Conservation (phyloP, 768 basidiomycete genomes). For the Serendipita sp. region DNA sequence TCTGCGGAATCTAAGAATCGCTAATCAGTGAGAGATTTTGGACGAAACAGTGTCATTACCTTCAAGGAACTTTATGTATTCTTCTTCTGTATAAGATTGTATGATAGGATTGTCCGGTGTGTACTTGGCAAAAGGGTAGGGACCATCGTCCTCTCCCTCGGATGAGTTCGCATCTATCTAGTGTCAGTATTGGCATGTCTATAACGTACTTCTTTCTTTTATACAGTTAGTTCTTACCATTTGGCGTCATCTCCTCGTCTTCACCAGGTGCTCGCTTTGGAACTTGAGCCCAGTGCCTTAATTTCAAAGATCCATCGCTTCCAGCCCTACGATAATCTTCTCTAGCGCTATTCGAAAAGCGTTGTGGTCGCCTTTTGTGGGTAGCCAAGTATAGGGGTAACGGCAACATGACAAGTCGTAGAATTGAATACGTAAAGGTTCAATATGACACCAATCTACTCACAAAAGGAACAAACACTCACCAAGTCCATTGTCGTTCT, state of each 20-base stretch:
- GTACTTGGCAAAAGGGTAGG: slow-evolving; percentile 68
- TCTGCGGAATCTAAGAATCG: slow-evolving; percentile 27
- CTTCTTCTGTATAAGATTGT: slow-evolving; percentile 68
- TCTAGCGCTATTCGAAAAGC: slow-evolving; percentile 60
- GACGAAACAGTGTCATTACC: slow-evolving; percentile 26
- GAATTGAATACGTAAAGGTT: background rate
- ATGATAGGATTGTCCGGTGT: slow-evolving; percentile 34
- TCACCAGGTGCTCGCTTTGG: slow-evolving; percentile 20
- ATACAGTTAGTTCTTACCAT: slow-evolving; percentile 19
- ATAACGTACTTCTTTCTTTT: slow-evolving; percentile 22
- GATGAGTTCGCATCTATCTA: slow-evolving; percentile 1
- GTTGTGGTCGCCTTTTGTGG: slow-evolving; percentile 51
- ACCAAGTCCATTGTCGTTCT: background rate
- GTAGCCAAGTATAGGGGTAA: background rate
- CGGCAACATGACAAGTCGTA: background rate
- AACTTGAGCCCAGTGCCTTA: too few relatives aligned
- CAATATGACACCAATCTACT: background rate
- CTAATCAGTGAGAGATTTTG: background rate
- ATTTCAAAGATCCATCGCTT: too few relatives aligned
- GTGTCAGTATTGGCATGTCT: background rate
- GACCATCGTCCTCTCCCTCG: slow-evolving; percentile 8
- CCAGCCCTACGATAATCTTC: slow-evolving; percentile 17
- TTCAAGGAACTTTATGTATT: slow-evolving; percentile 66
- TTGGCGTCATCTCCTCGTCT: background rate
- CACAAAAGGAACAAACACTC: background rate